Conservation (phyloP, 2,329 filamentous ascomycete genomes). For the Beauveria brongniartii region DNA sequence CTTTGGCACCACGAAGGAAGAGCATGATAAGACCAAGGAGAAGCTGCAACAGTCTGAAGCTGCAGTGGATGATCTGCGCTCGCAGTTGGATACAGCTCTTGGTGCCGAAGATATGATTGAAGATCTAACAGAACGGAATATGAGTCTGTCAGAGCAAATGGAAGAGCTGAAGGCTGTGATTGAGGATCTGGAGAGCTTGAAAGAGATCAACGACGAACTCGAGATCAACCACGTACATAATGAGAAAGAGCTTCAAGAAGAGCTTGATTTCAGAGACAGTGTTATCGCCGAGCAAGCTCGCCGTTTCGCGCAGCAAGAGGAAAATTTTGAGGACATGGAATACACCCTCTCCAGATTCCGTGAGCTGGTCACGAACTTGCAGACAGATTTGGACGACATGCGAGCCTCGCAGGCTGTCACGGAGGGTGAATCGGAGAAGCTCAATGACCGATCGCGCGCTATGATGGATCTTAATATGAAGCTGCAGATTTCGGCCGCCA, state of each 20-base stretch:
- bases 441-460: constrained; percentile 78
- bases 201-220: constrained; percentile 90
- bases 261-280: constrained; percentile 80
- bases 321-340: constrained; percentile 76
- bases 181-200: constrained; percentile 79
- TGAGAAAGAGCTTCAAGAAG: constrained; percentile 88
- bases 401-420: constrained; percentile 85
- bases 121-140: constrained; percentile 80
- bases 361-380: constrained; percentile 77
- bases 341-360: constrained; percentile 84
- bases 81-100: constrained; percentile 83
- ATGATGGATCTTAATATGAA: constrained; percentile 98
- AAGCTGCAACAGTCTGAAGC: constrained; percentile 65
- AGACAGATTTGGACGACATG: constrained; percentile 85
- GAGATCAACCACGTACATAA: constrained; percentile 89
- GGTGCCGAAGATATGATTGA: constrained; percentile 92
- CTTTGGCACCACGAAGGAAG: constrained; percentile 55
- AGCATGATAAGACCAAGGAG: constrained; percentile 62
- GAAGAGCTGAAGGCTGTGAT: constrained; percentile 75
- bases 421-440: constrained; percentile 84
- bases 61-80: constrained; percentile 74
- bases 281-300: constrained; percentile 76
- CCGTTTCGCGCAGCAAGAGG: constrained; percentile 66
- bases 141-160: constrained; percentile 73
- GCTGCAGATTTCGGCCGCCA: constrained; percentile 79